phyloP scores from a whole-genome alignment of 2,329 filamentous ascomycete genomes.

The Biscogniauxia mediterranea region DNA sequence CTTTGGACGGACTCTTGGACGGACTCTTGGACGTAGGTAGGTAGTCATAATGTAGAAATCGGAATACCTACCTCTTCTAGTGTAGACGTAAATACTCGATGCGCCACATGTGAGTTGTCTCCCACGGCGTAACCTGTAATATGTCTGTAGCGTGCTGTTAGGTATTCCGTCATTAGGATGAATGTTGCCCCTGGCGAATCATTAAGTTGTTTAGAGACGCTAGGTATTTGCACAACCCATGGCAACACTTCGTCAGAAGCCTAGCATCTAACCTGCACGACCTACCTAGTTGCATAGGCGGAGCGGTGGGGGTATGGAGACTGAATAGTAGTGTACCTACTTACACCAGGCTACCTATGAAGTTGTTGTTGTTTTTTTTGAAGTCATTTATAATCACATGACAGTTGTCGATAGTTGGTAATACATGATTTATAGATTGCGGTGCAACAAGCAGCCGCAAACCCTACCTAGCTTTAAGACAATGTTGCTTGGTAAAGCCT shows the following conservation, averaged over 20 bases:
- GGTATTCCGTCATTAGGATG: neutral
- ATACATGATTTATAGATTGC: neutral
- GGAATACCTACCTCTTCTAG: no score
- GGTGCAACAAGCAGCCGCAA: neutral
- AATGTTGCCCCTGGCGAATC: neutral
- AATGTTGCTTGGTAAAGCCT: neutral
- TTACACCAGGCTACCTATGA: no score
- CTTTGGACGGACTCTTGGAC: no score
- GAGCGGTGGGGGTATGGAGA: neutral
- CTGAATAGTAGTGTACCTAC: neutral
- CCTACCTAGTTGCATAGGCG: neutral
- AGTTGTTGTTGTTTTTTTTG: no score
- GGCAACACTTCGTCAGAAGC: neutral
- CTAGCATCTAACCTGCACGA: neutral
- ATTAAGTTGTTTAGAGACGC: neutral
- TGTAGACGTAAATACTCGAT: no score
- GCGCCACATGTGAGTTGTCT: neutral
- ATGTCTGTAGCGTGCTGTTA: no score
- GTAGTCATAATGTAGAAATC: no score
- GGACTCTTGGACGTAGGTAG: no score
- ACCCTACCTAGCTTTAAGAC: neutral
- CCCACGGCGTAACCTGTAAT: neutral
- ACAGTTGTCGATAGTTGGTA: neutral
- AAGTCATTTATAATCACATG: neutral
- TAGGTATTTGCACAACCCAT: neutral